phyloP scores from a whole-genome alignment of 208 protist species.

The Acanthamoeba castellanii region DNA sequence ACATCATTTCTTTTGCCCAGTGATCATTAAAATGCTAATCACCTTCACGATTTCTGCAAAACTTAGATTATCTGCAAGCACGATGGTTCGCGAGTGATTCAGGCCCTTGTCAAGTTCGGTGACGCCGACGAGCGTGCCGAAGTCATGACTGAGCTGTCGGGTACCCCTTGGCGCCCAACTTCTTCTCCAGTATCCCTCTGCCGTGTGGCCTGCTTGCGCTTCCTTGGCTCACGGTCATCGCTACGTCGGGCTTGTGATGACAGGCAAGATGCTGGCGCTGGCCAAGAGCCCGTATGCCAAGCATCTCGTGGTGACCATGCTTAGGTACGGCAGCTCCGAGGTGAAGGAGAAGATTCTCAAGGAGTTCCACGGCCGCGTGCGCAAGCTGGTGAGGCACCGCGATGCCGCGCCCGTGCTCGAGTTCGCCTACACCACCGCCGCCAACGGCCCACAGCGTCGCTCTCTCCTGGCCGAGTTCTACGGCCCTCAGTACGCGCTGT shows the following conservation, averaged over 20 bases:
- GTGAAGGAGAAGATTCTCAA: conserved; percentile 43
- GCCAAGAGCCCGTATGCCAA: conserved; percentile 61
- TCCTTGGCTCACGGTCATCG: not conserved
- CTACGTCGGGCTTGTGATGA: not conserved
- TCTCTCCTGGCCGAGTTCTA: conserved; percentile 67
- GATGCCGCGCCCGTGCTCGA: conserved; percentile 47
- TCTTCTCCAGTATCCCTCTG: not conserved
- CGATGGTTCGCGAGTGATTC: conserved; percentile 59
- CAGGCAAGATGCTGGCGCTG: conserved; percentile 43
- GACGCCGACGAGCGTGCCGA: not conserved
- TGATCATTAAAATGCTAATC: not conserved
- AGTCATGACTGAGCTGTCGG: conserved; percentile 43
- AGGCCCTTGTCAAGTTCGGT: conserved; percentile 57
- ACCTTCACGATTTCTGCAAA: not conserved
- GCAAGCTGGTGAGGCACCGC: conserved; percentile 52
- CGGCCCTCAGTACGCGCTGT: conserved; percentile 60
- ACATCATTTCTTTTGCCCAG: not conserved
- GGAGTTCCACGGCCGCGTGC: conserved; percentile 60
- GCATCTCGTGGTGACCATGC: conserved; percentile 49
- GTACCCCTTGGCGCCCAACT: not conserved
- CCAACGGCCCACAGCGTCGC: conserved; percentile 40
- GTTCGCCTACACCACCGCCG: conserved; percentile 46
- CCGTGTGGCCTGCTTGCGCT: too few relatives aligned
- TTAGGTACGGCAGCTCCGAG: conserved; percentile 27
- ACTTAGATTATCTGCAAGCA: conserved; percentile 69